These are phyloP conservation scores for Clitoria ternatea DNA, from an alignment of 306 rosid genomes.

Conservation along the genomic window DNA sequence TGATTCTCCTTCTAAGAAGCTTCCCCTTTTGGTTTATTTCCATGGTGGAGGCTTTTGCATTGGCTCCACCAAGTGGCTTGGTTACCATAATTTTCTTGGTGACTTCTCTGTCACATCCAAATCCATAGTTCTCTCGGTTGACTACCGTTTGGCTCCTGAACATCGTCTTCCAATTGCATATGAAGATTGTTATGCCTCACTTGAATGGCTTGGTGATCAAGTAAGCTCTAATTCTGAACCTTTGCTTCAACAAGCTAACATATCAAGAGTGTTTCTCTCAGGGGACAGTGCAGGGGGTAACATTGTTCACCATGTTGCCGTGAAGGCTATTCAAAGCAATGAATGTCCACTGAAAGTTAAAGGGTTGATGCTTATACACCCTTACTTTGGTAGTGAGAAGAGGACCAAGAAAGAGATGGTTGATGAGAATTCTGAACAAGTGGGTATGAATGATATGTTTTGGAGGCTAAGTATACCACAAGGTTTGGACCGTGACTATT, in stretches of 20 bases:
- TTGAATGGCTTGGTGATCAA: constrained; percentile 55
- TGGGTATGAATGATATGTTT: constrained; percentile 38
- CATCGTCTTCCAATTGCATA: constrained; percentile 66
- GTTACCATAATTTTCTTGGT: constrained; percentile 69
- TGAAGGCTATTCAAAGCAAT: constrained; percentile 26
- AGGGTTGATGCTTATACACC: constrained; percentile 66
- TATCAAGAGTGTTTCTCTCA: constrained; percentile 61
- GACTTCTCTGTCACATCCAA: constrained; percentile 46
- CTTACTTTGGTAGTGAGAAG: constrained; percentile 80
- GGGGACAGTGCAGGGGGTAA: constrained; percentile 97
- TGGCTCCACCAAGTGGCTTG: constrained; percentile 83
- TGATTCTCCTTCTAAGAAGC: not conserved
- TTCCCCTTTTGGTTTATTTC: constrained; percentile 71
- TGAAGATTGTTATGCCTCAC: constrained; percentile 64
- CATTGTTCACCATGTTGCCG: constrained; percentile 63
- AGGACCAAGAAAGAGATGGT: constrained; percentile 53
- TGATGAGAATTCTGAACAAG: constrained; percentile 22
- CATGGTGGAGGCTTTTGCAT: constrained; percentile 95
- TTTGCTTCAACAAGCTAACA: constrained; percentile 49
- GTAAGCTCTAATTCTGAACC: constrained; percentile 48
- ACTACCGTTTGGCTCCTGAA: constrained; percentile 84
- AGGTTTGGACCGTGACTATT: constrained; percentile 46
- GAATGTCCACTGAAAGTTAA: constrained; percentile 32
- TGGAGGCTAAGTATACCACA: constrained; percentile 72
- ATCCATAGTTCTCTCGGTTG: constrained; percentile 57